Evolutionary conservation across 129 eudicot genomes (phyloP).

Genomic region (Gnaphalium uliginosum): DNA sequence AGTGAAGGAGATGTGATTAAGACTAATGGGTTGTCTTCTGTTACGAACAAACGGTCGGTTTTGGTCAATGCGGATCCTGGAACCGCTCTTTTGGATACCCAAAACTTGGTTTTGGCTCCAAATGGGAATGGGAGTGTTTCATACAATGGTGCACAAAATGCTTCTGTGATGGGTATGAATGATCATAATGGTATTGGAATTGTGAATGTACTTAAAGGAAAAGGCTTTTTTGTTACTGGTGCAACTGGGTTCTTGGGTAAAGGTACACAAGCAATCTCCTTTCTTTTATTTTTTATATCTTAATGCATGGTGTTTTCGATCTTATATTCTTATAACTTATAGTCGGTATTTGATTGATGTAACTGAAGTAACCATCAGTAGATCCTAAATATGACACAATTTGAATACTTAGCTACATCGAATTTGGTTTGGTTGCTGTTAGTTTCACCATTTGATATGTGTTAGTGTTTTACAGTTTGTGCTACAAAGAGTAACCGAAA

Average conservation of each 20-base stretch:
- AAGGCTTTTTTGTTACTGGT: conserved; percentile 76
- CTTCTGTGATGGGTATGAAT: conserved; percentile 43
- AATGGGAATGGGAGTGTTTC: conserved; percentile 45
- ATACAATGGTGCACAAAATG: conserved; percentile 37
- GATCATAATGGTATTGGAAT: conserved; percentile 78
- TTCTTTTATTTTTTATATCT: background rate
- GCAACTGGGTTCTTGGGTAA: conserved; percentile 93
- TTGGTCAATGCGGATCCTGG: conserved; percentile 45
- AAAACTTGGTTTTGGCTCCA: conserved; percentile 52
- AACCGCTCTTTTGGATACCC: conserved; percentile 47
- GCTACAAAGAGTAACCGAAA: background rate
- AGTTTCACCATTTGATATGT: background rate
- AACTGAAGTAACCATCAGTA: background rate
- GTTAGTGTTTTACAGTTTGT: background rate
- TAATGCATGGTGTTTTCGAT: background rate
- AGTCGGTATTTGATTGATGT: background rate
- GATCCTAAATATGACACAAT: background rate
- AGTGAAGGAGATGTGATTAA: conserved; percentile 54
- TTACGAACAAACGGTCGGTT: conserved; percentile 43
- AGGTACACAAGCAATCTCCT: conserved; percentile 43
- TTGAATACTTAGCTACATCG: background rate
- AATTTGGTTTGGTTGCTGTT: background rate
- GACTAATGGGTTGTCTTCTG: conserved; percentile 44
- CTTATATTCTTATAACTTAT: background rate
- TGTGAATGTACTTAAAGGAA: conserved; percentile 73